These are phyloP conservation scores for Sequoia sempervirens DNA, from an alignment of 75 land plant species.

Conservation along the genomic window DNA sequence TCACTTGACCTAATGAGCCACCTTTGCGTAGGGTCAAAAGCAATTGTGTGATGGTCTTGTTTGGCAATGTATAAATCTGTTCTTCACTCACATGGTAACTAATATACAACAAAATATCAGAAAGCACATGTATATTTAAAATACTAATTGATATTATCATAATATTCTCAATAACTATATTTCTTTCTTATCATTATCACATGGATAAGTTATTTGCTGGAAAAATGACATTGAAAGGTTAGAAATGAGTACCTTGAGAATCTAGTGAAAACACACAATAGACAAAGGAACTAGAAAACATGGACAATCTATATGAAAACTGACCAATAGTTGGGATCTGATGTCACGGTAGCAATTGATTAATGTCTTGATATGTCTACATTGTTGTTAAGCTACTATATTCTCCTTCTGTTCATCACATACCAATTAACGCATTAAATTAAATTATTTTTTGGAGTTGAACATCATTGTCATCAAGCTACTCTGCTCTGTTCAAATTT, in stretches of 20 bases:
- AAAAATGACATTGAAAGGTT: neutral
- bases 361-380: too few species aligned
- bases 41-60: too few species aligned
- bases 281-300: neutral
- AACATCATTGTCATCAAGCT: neutral
- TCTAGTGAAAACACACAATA: neutral
- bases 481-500: neutral
- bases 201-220: neutral
- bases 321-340: neutral
- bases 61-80: too few species aligned
- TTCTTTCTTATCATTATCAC: neutral
- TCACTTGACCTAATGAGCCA: too few species aligned
- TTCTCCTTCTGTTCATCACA: neutral
- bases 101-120: too few species aligned
- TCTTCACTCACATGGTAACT: too few species aligned
- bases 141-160: neutral
- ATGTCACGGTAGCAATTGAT: too few species aligned
- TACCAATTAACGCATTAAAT: neutral
- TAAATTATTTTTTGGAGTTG: neutral
- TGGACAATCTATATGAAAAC: neutral
- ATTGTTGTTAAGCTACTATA: too few species aligned
- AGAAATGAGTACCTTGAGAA: neutral
- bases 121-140: too few species aligned
- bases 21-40: too few species aligned
- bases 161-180: neutral